Conservation (phyloP, 345 rosid species). For the Lumnitzera racemosa region DNA sequence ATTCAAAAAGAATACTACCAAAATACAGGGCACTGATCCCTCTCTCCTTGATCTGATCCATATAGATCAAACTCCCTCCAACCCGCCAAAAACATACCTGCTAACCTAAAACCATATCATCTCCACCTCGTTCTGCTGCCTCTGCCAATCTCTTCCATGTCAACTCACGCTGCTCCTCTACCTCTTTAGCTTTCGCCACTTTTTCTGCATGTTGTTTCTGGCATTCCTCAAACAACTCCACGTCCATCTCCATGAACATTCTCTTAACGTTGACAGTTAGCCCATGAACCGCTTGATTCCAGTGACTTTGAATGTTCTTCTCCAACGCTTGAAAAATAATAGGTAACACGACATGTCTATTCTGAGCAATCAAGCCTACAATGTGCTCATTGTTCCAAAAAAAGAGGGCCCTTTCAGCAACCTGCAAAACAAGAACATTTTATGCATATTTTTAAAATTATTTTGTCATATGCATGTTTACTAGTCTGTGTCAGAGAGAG, state of each 20-base stretch:
- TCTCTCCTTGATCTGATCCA: too few species aligned
- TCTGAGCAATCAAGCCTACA: slow-evolving; percentile 30
- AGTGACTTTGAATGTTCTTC: slow-evolving; percentile 27
- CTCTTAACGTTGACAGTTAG: slow-evolving; percentile 24
- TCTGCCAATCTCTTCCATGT: slow-evolving; percentile 29
- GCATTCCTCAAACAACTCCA: slow-evolving; percentile 29
- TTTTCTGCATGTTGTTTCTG: slow-evolving; percentile 24
- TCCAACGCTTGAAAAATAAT: slow-evolving; percentile 29
- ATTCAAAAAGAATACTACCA: too few species aligned
- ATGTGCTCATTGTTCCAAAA: slow-evolving; percentile 38
- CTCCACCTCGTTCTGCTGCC: slow-evolving; percentile 18
- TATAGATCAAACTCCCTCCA: too few species aligned
- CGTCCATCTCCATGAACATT: slow-evolving; percentile 35
- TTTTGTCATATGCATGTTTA: neutral
- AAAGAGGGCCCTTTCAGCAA: slow-evolving; percentile 36
- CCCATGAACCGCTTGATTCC: slow-evolving; percentile 40
- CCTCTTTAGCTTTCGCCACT: slow-evolving; percentile 20
- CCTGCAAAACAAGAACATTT: slow-evolving; percentile 13
- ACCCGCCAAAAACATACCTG: too few species aligned
- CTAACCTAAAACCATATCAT: slow-evolving; percentile 3
- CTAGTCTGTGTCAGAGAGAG: too few species aligned
- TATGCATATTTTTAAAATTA: neutral
- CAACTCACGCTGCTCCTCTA: slow-evolving; percentile 27
- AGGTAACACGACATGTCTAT: slow-evolving; percentile 23
- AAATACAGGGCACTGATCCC: too few species aligned